Percentiles rank a stretch among this genome's conserved stretches.
Conservation (phyloP, 2,329 filamentous ascomycete genomes). For the Ceratocystis colombiana region DNA sequence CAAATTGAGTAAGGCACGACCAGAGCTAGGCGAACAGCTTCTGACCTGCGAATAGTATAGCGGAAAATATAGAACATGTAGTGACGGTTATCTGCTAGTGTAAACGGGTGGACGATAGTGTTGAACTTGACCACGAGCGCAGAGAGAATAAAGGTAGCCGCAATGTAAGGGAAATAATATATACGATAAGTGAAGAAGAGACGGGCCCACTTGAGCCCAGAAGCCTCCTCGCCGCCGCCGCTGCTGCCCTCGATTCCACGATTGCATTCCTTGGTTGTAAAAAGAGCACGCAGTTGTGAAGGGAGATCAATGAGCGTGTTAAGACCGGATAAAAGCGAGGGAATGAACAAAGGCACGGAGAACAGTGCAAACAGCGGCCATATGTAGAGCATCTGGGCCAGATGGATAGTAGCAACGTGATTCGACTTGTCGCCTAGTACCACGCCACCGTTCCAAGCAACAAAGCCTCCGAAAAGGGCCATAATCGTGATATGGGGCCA, state of each 20-base stretch:
- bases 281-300: not conserved
- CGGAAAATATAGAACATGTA: constrained; percentile 97
- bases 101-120: constrained; percentile 92
- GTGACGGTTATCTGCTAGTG: constrained; percentile 89
- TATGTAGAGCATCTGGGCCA: constrained; percentile 89
- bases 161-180: constrained; percentile 34
- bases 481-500: constrained; percentile 57
- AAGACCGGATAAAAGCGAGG: constrained; percentile 37
- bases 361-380: constrained; percentile 88
- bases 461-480: constrained; percentile 59
- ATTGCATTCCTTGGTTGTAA: not conserved
- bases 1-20: constrained; percentile 60
- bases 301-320: constrained; percentile 25
- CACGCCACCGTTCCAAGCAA: constrained; percentile 80
- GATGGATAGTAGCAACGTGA: constrained; percentile 78
- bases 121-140: constrained; percentile 59
- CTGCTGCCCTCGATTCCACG: too few relatives aligned
- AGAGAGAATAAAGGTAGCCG: constrained; percentile 34
- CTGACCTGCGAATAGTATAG: constrained; percentile 59
- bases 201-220: not conserved
- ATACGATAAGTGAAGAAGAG: constrained; percentile 32
- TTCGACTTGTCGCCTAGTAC: constrained; percentile 95
- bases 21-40: constrained; percentile 54
- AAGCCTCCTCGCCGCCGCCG: too few relatives aligned
- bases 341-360: constrained; percentile 65